Base-by-base conservation (phyloP, 805 yeast species). In the Schwanniomyces vanrijiae region DNA sequence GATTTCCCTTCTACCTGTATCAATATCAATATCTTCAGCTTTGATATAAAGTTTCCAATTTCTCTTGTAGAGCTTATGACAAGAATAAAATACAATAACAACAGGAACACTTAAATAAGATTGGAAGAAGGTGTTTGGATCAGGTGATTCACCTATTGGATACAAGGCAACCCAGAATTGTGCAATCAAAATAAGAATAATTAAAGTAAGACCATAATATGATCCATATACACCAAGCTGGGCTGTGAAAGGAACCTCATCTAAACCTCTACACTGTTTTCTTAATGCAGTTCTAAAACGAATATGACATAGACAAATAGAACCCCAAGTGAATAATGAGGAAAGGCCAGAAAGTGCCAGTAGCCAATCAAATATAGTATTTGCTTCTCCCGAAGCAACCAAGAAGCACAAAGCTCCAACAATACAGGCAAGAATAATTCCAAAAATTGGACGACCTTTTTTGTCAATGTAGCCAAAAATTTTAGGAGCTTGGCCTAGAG, bases 81-180 rank as follows among this genome's bases (percentile, higher is more conserved):
- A 64, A 26, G 71, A 39, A 57, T 69, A 66, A 28, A 60, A 65
- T 4, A 66, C 50, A 46, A 66, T 46, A 39, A 70, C 58, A 6
- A 71, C 60, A 33, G 71, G 42, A 16, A 50, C 63, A 50, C 66
- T 59, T 44, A 72, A 63, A 54, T 74, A 72, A 45, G 64, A 59
- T 48, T 68, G 64, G 62, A 73, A 72, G 61, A 72, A 72, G n/a
- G 53, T 56, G 16, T 52, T 45, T 8, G 42, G 53, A 20, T 65
- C 69, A 42, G 64, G 61, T 16, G 37, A 33, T 33, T 33, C 37
- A 33, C 37, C 37, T 6, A 33, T 33, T 25, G 89, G 87, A 59
- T 73, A 82, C 43, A 83, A 62, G 7, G 87, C 84, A 42, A 83
- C 77, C 84, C 86, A 83, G 62, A 83, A 81, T 59, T 82, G 87